Conservation (phyloP, 2,329 filamentous ascomycete species). For the Blastomyces emzantsi region DNA sequence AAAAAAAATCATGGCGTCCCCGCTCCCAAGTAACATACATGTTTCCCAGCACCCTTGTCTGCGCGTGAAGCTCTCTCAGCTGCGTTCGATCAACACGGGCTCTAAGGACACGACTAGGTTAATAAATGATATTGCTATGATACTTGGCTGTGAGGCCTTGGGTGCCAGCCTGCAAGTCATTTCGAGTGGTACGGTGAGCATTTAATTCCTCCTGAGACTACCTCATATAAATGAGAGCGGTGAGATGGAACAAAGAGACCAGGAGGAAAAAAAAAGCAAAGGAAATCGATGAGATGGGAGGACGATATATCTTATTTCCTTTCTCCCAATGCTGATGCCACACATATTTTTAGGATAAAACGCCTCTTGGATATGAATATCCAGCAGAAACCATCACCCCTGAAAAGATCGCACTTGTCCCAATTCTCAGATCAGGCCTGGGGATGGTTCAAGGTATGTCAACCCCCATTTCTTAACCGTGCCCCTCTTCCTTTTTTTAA, state of each 20-base stretch:
- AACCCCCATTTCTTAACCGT: neutral
- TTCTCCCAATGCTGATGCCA: slow-evolving; percentile 2
- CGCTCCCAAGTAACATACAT: slow-evolving; percentile 52
- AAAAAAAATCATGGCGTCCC: slow-evolving; percentile 14
- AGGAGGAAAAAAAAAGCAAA: neutral
- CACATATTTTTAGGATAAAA: slow-evolving; percentile 51
- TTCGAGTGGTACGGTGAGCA: slow-evolving; percentile 55
- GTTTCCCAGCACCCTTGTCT: slow-evolving; percentile 81
- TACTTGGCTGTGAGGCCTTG: slow-evolving; percentile 75
- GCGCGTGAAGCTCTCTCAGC: slow-evolving; percentile 77
- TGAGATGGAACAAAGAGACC: neutral
- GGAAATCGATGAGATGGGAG: neutral
- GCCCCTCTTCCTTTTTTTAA: neutral
- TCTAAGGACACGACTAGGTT: slow-evolving; percentile 70
- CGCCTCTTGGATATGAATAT: slow-evolving; percentile 70
- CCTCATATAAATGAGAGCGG: neutral
- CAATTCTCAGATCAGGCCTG: slow-evolving; percentile 84
- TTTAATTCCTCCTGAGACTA: slow-evolving; percentile 8
- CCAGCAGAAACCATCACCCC: slow-evolving; percentile 55
- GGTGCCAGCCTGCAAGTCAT: slow-evolving; percentile 50
- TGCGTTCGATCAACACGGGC: slow-evolving; percentile 62
- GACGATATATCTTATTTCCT: neutral
- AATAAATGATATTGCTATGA: slow-evolving; percentile 75
- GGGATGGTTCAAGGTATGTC: slow-evolving; percentile 74
- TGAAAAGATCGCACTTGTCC: slow-evolving; percentile 66